These are phyloP conservation scores for Calonectria pteridis DNA, from an alignment of 2,329 filamentous ascomycete genomes.

Conservation along the genomic window DNA sequence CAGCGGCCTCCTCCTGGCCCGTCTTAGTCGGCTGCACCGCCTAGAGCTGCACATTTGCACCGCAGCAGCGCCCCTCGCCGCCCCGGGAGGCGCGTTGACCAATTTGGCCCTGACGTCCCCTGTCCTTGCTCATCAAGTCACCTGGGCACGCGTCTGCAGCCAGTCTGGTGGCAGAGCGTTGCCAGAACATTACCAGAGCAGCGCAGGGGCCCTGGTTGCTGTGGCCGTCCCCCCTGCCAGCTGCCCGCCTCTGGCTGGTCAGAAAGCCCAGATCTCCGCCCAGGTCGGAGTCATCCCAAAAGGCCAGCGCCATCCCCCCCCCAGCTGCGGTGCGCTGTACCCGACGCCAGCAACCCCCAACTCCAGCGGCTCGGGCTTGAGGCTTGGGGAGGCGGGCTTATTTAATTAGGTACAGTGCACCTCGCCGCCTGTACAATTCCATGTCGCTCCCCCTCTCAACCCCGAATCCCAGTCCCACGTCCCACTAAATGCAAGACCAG, in stretches of 20 bases:
- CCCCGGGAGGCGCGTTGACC: constrained; percentile 18
- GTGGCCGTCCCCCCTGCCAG: constrained; percentile 15
- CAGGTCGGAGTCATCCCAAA: constrained; percentile 17
- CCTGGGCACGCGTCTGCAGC: constrained; percentile 1
- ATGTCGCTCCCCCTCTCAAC: background rate
- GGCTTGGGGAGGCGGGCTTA: background rate
- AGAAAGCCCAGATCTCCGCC: constrained; percentile 25
- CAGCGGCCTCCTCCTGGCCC: constrained; percentile 13
- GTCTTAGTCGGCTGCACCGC: constrained; percentile 11
- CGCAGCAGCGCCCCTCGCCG: constrained; percentile 12
- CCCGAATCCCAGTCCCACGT: constrained; percentile 20
- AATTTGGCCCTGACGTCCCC: constrained; percentile 22
- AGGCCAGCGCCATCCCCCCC: background rate
- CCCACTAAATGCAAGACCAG: constrained; percentile 30
- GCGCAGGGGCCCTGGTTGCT: constrained; percentile 7
- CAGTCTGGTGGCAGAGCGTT: constrained; percentile 12
- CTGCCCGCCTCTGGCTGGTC: constrained; percentile 21
- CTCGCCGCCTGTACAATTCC: background rate
- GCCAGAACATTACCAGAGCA: constrained; percentile 13
- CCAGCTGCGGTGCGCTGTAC: background rate
- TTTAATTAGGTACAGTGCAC: constrained; percentile 6
- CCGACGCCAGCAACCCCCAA: constrained; percentile 1
- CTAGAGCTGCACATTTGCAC: constrained; percentile 19
- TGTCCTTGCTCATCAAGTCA: constrained; percentile 21
- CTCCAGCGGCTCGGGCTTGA: background rate